A percentile compares a stretch with the other conserved stretches of the same genome.
phyloP scores from a whole-genome alignment of 2,329 filamentous ascomycete species.

The Colletotrichum cordylinicola region DNA sequence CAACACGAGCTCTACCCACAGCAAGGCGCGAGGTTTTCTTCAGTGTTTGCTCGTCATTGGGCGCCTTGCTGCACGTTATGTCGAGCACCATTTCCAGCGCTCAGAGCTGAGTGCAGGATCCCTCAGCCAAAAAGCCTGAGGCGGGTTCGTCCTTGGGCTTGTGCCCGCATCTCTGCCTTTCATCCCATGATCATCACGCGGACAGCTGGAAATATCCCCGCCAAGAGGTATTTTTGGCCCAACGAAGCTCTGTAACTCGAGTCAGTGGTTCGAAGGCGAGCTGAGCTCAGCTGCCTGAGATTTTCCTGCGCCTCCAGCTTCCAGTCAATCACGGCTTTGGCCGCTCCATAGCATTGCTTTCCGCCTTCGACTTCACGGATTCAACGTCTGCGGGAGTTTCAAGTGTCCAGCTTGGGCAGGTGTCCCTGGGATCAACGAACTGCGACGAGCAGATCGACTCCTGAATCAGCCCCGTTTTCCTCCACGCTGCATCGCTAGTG shows the following conservation, averaged over 20 bases:
- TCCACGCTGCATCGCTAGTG: not conserved
- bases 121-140: not conserved
- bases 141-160: not conserved
- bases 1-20: not conserved
- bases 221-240: not conserved
- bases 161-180: not conserved
- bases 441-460: not conserved
- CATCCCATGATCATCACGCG: not conserved
- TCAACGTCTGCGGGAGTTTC: not conserved
- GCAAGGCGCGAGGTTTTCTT: not conserved
- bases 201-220: not conserved
- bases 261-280: not conserved
- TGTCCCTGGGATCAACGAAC: not conserved
- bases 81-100: not conserved
- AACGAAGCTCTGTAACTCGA: not conserved
- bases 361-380: not conserved
- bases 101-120: not conserved
- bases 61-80: not conserved
- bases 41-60: not conserved
- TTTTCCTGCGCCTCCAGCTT: not conserved
- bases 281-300: not conserved
- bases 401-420: not conserved
- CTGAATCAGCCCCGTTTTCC: not conserved
- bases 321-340: not conserved
- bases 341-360: not conserved